Evolutionary conservation across 2,329 filamentous ascomycete genomes (phyloP).

Genomic region (Bipolaris victoriae): DNA sequence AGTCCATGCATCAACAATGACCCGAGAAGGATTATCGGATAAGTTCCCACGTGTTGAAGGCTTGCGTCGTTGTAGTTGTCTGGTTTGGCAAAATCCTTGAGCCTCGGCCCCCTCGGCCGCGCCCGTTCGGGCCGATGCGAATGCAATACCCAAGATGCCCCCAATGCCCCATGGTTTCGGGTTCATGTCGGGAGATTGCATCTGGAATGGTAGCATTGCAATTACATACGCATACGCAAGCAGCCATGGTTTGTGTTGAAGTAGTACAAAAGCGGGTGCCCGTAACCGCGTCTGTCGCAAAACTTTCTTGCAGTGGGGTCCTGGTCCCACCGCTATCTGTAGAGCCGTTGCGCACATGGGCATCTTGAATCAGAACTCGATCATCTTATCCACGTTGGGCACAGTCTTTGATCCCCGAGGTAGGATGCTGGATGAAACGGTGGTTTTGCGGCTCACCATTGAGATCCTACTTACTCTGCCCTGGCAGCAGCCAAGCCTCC

Average conservation of each 20-base stretch:
- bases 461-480: not conserved
- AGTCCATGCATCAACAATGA: too few species aligned
- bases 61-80: not conserved
- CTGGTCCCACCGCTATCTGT: too few species aligned
- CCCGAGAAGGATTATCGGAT: not conserved
- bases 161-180: not conserved
- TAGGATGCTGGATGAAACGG: not conserved
- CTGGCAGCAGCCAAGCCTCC: not conserved
- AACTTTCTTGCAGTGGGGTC: too few species aligned
- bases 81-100: not conserved
- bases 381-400: too few species aligned
- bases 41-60: conserved; percentile 3
- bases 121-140: conserved; percentile 5
- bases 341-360: too few species aligned
- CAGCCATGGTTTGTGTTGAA: not conserved
- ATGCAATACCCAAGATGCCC: not conserved
- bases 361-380: too few species aligned
- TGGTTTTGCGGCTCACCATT: not conserved
- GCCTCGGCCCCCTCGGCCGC: not conserved
- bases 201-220: not conserved
- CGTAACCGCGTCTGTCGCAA: not conserved
- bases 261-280: not conserved
- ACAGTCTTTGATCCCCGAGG: not conserved
- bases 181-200: not conserved
- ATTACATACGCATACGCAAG: not conserved